Base-by-base conservation (phyloP, 192 early-diverging fungal species). In the Entrophospora sp. region DNA sequence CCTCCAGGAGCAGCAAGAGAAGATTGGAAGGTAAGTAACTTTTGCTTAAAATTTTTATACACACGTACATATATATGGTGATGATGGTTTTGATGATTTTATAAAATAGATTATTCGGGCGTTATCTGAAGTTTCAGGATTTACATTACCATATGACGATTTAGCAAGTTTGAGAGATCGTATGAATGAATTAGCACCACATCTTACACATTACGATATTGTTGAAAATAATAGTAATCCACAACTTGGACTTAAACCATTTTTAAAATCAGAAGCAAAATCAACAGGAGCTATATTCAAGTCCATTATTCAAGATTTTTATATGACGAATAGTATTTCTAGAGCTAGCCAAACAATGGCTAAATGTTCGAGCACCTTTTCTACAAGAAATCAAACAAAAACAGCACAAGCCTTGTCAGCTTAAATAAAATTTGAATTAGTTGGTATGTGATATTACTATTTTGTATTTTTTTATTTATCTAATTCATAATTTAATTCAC, bases 341-440 rank as follows among this genome's bases (percentile, higher is more conserved):
- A 75, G 95, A 34, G 89, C 96, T 6, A 94, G 91, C 14, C 83
- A 85, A 48, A 97, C 93, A 6, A 99, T 99, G 96, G 96, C 96
- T 45, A 91, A 95, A 71, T 92, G 93, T 68, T 92, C 95, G 22
- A 77, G 78, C 20, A 63, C 77, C 24, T 75, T 75, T 40, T 65
- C 61, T 42, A 71, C n/a, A 24, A 5, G 24, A 52, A 24, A n/a
- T n/a, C n/a, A n/a, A n/a, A n/a, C n/a, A n/a, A n/a, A n/a, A n/a
- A n/a, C n/a, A n/a, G n/a, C n/a, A n/a, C n/a, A n/a, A n/a, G n/a
- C n/a, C n/a, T n/a, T n/a, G n/a, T n/a, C n/a, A n/a, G n/a, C n/a
- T n/a, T n/a, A n/a, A n/a, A n/a, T n/a, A n/a, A n/a, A n/a, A n/a
- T n/a, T n/a, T n/a, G n/a, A n/a, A n/a, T n/a, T n/a, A n/a, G n/a